phyloP scores from a whole-genome alignment of 2,329 filamentous ascomycete genomes.

The Trichoderma atrobrunneum region DNA sequence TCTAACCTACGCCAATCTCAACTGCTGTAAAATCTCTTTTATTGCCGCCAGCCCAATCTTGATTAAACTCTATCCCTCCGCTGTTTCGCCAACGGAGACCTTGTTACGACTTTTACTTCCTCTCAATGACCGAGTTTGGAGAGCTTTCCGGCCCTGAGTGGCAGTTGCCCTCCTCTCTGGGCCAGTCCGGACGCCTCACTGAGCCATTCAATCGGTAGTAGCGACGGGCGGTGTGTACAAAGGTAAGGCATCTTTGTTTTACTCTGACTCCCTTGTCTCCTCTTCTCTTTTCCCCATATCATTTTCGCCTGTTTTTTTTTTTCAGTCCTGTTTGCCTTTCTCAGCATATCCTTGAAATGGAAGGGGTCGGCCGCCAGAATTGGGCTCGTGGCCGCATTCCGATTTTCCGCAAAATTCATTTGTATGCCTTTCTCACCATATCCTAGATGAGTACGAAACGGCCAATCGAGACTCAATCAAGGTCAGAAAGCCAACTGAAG shows the following conservation, averaged over 20 bases:
- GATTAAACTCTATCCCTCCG: background rate
- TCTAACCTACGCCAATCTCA: background rate
- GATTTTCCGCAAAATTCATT: too few species aligned
- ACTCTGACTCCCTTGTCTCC: too few species aligned
- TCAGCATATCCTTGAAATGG: too few species aligned
- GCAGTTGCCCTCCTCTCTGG: too few species aligned
- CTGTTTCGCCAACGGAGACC: background rate
- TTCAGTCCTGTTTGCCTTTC: too few species aligned
- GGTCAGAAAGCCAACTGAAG: slow-evolving; percentile 27
- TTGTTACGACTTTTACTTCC: background rate
- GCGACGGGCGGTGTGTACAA: background rate
- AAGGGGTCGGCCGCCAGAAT: too few species aligned
- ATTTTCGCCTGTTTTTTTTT: too few species aligned
- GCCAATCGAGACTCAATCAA: slow-evolving; percentile 22
- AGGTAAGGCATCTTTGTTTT: background rate
- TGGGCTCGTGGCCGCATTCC: too few species aligned
- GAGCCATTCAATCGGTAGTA: background rate
- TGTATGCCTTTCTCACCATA: too few species aligned
- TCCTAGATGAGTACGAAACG: slow-evolving; percentile 24
- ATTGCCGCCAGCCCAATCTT: background rate
- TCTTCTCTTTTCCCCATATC: too few species aligned
- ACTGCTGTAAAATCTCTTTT: background rate
- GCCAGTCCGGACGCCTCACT: too few species aligned
- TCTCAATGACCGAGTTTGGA: background rate
- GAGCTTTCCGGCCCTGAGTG: slow-evolving; percentile 12